Base-by-base conservation (phyloP, 1,139 yeast species). In the Citeromyces siamensis region DNA sequence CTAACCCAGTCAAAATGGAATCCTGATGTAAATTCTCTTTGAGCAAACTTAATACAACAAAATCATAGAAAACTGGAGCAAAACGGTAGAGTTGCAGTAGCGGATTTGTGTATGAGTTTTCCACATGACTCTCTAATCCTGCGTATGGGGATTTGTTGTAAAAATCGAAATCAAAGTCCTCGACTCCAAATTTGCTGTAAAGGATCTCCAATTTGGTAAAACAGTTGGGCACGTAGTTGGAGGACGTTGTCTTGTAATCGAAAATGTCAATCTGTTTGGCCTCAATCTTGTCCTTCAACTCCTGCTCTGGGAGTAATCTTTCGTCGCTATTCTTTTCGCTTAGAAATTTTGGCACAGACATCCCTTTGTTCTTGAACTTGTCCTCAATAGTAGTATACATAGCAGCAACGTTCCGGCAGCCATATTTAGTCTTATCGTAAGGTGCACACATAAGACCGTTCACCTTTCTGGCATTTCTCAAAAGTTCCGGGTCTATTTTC, bases 171-270 rank as follows among this genome's bases (percentile, higher is more conserved):
- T 93, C 96, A 58, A 90, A 90, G 56, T 86, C 96, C 46, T 81
- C 86, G 20, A 93, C 88, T 14, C 98, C 98, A 56, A 86, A 90
- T 48, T 74, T 80, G 40, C 94, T 82, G 53, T 88, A 88, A 35
- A 81, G 72, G 42, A 90, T 83, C 42, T 81, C 83, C 38, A 85
- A 62, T 48, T 76, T 75, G 29, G 76, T 64, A 56, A 81, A 90
- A 27, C 88, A 81, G 40, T 78, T 78, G 0, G 96, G 95, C 35
- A 68, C 57, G 33, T 55, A 58, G 40, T 60, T 56, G 17, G 57
- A 52, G 6, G 40, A 17, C 3, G 49, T 41, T 2, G 55, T 45
- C 33, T 47, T 56, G 41, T 44, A 53, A 21, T 42, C 41, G 27
- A 42, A 42, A 2, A 38, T 20, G 17, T 20, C 22, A n/a, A 32